Percentiles rank a stretch among this genome's conserved stretches.
Conservation (phyloP, 2,329 filamentous ascomycete species). For the Fusarium palustre region DNA sequence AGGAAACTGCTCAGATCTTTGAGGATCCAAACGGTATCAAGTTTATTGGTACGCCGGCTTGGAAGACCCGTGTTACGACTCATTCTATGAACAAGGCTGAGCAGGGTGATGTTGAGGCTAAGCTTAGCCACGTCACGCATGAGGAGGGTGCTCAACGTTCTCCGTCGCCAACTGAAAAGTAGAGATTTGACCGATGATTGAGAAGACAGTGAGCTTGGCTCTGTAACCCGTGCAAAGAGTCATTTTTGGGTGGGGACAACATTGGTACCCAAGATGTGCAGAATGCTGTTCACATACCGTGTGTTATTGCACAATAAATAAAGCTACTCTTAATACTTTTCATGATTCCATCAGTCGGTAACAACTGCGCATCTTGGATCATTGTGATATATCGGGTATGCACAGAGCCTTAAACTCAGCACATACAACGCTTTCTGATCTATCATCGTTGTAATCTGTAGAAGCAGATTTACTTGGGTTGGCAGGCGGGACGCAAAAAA, state of each 20-base stretch:
- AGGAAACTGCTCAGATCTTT: conserved; percentile 68
- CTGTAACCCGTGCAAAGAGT: background rate
- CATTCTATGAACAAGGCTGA: conserved; percentile 23
- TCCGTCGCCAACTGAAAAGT: conserved; percentile 1
- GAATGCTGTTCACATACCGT: background rate
- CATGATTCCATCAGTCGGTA: background rate
- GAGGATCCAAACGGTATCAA: conserved; percentile 39
- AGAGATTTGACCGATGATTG: accelerated
- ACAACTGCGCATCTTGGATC: too few relatives aligned
- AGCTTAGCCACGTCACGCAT: conserved; percentile 16
- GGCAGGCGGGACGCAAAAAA: too few relatives aligned
- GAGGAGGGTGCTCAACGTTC: conserved; percentile 3
- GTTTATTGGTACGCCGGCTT: conserved; percentile 38
- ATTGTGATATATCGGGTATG: too few relatives aligned
- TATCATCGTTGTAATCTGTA: background rate
- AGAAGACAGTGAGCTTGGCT: background rate
- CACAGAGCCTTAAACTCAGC: too few relatives aligned
- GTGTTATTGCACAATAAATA: background rate
- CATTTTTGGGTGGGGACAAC: background rate
- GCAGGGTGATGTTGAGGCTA: conserved; percentile 40
- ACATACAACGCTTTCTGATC: background rate
- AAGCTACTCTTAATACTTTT: background rate
- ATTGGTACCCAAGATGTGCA: background rate
- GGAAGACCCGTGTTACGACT: conserved; percentile 38
- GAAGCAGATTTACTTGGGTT: background rate